Evolutionary conservation across 495 filamentous ascomycete species (phyloP).

Genomic region (Rhypophila decipiens): DNA sequence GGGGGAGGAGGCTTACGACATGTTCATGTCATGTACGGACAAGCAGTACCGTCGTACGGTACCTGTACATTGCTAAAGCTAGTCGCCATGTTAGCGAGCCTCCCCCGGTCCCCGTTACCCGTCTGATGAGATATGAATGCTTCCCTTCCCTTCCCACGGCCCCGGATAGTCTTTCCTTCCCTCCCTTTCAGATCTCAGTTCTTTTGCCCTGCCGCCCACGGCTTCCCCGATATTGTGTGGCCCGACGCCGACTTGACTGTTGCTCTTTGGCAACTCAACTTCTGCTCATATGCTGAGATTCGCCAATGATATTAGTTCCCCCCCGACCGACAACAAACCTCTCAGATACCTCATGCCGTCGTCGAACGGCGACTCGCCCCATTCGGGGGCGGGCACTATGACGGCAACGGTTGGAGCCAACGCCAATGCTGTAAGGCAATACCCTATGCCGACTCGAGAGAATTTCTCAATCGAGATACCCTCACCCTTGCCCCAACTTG

Average conservation of each 20-base stretch:
- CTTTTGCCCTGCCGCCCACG: constrained; percentile 1
- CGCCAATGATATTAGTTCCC: constrained; percentile 1
- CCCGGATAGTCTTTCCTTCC: constrained; percentile 17
- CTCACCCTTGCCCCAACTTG: constrained; percentile 38
- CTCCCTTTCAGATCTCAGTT: constrained; percentile 10
- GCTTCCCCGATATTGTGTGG: no score
- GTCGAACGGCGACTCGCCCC: constrained; percentile 45
- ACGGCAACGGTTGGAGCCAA: constrained; percentile 17
- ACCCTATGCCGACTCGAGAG: constrained; percentile 37
- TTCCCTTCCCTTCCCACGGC: constrained; percentile 23
- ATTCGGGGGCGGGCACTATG: constrained; percentile 34
- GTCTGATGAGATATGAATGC: constrained; percentile 26
- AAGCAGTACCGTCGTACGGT: no score
- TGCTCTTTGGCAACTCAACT: background rate
- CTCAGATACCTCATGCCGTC: constrained; percentile 39
- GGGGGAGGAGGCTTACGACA: no score
- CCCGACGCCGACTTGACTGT: constrained; percentile 3
- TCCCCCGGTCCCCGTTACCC: constrained; percentile 10
- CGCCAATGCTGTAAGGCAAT: constrained; percentile 32
- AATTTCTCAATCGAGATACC: constrained; percentile 44
- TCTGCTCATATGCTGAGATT: background rate
- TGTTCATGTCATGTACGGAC: no score
- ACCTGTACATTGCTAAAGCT: no score
- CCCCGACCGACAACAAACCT: background rate
- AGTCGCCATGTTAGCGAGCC: background rate